Base-by-base conservation (phyloP, 2,329 filamentous ascomycete species). In the Alternaria consortialis region DNA sequence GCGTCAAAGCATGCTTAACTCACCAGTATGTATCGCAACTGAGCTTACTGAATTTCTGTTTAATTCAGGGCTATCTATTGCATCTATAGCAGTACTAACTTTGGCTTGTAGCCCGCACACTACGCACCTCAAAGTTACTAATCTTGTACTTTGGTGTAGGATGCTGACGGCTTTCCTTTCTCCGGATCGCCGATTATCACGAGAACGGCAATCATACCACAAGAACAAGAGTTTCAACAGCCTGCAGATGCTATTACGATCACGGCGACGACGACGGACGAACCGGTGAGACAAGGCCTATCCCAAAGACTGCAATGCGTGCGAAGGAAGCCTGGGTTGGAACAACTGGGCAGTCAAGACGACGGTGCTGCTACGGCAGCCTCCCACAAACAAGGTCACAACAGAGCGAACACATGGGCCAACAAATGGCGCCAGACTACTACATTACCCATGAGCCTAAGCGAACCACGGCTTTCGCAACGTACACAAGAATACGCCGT, bases 1-100 rank as follows among this genome's bases (percentile, higher is more conserved):
- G 84, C 87, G 94, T 63, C 93, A 97, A 80, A 94, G 90, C 80
- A 96, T 97, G 87, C 86, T 97, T 62, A 97, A 97, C 85, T 97
- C 93, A 84, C 94, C 94, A 77, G 93, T 96, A 89, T 83, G 92
- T 90, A 64, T 58, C 47, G n/a, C 52, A 65, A 29, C 40, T 42
- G 46, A 64, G 66, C 57, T 64, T 58, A 58, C 61, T 59, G 59
- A 60, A 60, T 51, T 40, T 46, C 50, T 61, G 58, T 56, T 58
- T 15, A 15, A 32, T 56, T 59, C 62, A 73, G 67, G 62, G 67
- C 70, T 69, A 69, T 68, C 56, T 68, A 70, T 70, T 58, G 46
- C 53, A 71, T 69, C 70, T 42, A 63, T 63, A 68, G 65, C 69
- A 65, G 47, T 60, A 77, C 77, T 78, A 54, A 80, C 72, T 61